These are phyloP conservation scores for Ascochyta koolunga DNA, from an alignment of 2,329 filamentous ascomycete genomes.

Conservation along the genomic window DNA sequence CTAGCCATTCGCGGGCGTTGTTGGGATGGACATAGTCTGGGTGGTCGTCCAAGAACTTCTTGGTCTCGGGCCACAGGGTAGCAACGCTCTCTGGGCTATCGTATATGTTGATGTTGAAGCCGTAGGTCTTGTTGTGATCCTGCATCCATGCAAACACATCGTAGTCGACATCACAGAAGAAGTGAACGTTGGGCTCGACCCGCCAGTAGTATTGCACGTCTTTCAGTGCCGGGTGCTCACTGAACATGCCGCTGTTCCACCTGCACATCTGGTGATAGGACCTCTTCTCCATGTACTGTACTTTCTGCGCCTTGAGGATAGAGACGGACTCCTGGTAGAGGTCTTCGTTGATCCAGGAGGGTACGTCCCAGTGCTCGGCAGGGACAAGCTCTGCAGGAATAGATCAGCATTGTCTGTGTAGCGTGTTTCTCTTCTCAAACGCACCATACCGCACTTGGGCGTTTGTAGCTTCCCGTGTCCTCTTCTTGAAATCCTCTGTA, in stretches of 20 bases:
- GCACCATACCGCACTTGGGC: conserved; percentile 85
- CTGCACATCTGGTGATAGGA: conserved; percentile 99
- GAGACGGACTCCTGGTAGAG: conserved; percentile 84
- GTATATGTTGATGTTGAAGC: conserved; percentile 97
- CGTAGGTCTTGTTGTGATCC: conserved; percentile 98
- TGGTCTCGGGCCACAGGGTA: conserved; percentile 92
- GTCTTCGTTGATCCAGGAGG: conserved; percentile 89
- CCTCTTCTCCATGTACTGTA: conserved; percentile 87
- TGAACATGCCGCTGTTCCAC: conserved; percentile 98
- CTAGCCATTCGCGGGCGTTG: conserved; percentile 87
- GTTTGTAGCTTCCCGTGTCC: conserved; percentile 81
- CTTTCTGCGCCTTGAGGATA: conserved; percentile 79
- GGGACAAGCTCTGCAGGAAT: conserved; percentile 75
- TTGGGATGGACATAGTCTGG: conserved; percentile 80
- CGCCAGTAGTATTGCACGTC: conserved; percentile 95
- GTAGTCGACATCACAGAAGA: conserved; percentile 99
- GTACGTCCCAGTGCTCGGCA: conserved; percentile 92
- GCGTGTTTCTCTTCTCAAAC: not conserved
- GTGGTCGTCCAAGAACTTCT: conserved; percentile 86
- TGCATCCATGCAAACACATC: conserved; percentile 98
- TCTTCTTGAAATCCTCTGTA: conserved; percentile 86
- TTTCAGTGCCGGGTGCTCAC: conserved; percentile 87
- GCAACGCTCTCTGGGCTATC: conserved; percentile 87
- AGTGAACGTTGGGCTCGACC: conserved; percentile 97
- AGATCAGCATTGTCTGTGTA: conserved; percentile 6